Base-by-base conservation (phyloP, 2,329 filamentous ascomycete genomes). In the Zasmidium citrigriseum region DNA sequence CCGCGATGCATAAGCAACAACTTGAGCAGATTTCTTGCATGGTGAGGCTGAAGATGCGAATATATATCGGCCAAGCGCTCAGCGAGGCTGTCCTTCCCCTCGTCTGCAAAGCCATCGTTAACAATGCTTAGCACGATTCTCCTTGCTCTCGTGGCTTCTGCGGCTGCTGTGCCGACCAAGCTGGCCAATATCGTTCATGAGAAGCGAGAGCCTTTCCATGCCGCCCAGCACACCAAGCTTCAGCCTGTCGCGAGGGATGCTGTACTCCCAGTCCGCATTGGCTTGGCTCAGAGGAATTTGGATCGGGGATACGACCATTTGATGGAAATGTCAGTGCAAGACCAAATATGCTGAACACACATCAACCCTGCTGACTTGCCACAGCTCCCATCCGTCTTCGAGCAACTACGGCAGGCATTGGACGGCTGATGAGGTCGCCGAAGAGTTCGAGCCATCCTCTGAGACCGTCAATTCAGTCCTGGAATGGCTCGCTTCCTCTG, bases 391-490 rank as follows among this genome's bases (percentile, higher is more conserved):
- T 52, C 78, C 78, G 2, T 63, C 60, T 3, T 80, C 77, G 11
- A 52, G 71, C 14, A 75, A 72, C 2, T 80, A 75, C 63, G 77
- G 76, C 41, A 54, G 66, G 57, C 74, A 77, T 57, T 80, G 76
- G 74, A 73, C 73, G 4, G 67, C 73, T 5, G 70, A 80, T 24
- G 60, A 80, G 54, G 72, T 81, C 25, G 74, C 75, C 46, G 70
- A 76, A 38, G 70, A 74, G 10, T 80, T 80, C 61, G 72, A 76
- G 18, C 76, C 77, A 1, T 45, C 65, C 0, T 61, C 70, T 24
- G 59, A 66, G 3, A 73, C 82, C 2, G 77, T 86, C 3, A 73
- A 78, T 14, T 71, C 78, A 1, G 81, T 86, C 25, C 77, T 78
- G 65, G 65, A 75, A 7, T 87, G 84, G 84, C 76, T 87, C n/a